A percentile compares a stretch with the other conserved stretches of the same genome.
Evolutionary conservation across 176 grass and related monocot species (phyloP).

Genomic region (Phoenix roebelenii): DNA sequence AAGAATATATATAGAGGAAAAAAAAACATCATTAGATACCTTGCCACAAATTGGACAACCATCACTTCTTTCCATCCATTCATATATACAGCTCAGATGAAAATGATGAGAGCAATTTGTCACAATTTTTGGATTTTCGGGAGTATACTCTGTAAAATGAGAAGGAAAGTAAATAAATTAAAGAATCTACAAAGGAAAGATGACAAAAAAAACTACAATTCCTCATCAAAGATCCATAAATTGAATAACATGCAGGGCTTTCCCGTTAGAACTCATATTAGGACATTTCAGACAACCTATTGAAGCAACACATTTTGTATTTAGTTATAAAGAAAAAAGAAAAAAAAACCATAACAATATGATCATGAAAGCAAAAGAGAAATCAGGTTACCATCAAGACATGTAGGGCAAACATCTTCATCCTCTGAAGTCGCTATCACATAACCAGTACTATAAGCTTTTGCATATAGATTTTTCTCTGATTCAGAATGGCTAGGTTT

Average conservation of each 20-base stretch:
- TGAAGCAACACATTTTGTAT: too few species aligned
- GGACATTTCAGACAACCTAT: too few species aligned
- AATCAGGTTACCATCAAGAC: conserved; percentile 59
- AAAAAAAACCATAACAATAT: too few species aligned
- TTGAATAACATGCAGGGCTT: too few species aligned
- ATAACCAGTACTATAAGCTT: conserved; percentile 42
- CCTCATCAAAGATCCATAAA: too few species aligned
- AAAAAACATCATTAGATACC: conserved; percentile 17
- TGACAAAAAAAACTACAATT: too few species aligned
- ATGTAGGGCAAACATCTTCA: conserved; percentile 92
- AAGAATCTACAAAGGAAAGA: too few species aligned
- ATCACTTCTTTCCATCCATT: conserved; percentile 97
- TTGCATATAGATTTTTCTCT: conserved; percentile 52
- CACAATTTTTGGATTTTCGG: conserved; percentile 75
- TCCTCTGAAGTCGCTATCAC: conserved; percentile 49
- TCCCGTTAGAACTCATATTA: too few species aligned
- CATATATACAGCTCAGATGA: conserved; percentile 93
- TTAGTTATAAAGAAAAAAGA: too few species aligned
- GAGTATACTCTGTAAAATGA: conserved; percentile 57
- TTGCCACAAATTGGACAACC: conserved; percentile 79
- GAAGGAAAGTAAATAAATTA: background rate
- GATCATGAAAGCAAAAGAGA: background rate
- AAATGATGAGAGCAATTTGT: conserved; percentile 83
- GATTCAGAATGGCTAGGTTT: conserved; percentile 54
- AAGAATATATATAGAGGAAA: conserved; percentile 8